Evolutionary conservation across 805 yeast species (phyloP).

Genomic region (Myxozyma geophila): DNA sequence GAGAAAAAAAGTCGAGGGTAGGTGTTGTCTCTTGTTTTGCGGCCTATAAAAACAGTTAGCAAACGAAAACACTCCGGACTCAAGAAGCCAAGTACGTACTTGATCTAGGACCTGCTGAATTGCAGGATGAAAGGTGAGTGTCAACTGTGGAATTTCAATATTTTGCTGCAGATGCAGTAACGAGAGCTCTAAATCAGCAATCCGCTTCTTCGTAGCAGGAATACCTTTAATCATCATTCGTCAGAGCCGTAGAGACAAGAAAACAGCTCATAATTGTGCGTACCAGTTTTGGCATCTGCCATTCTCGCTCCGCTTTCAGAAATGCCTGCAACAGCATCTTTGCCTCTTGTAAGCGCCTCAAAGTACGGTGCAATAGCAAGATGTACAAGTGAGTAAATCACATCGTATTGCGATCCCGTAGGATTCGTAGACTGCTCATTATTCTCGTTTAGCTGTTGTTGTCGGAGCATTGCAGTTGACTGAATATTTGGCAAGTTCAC

Average conservation of each 20-base stretch:
- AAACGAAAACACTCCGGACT: no score
- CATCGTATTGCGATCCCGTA: slow-evolving; percentile 49
- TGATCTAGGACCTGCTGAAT: slow-evolving; percentile 50
- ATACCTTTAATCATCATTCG: slow-evolving; percentile 43
- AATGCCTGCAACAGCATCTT: neutral
- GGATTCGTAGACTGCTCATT: slow-evolving; percentile 3
- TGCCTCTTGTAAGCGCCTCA: slow-evolving; percentile 52
- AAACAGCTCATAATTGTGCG: neutral
- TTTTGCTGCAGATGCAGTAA: slow-evolving; percentile 69
- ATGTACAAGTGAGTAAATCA: slow-evolving; percentile 61
- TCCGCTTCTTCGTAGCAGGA: slow-evolving; percentile 59
- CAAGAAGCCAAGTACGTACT: slow-evolving; percentile 37
- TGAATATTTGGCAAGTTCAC: slow-evolving; percentile 45
- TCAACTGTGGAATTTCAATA: slow-evolving; percentile 69
- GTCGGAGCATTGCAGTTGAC: slow-evolving; percentile 3
- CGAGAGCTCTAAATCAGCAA: slow-evolving; percentile 69
- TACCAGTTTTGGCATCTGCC: slow-evolving; percentile 21
- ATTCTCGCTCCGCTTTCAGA: slow-evolving; percentile 22
- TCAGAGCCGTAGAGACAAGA: neutral
- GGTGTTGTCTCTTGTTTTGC: slow-evolving; percentile 37
- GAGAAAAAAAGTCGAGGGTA: slow-evolving; percentile 45
- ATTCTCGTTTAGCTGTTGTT: slow-evolving; percentile 10
- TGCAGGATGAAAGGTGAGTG: slow-evolving; percentile 56
- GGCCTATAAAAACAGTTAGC: slow-evolving; percentile 4
- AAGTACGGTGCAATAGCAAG: slow-evolving; percentile 73